These are phyloP conservation scores for Yamagishiella unicocca DNA, from an alignment of 139 green algal genomes.

Conservation along the genomic window DNA sequence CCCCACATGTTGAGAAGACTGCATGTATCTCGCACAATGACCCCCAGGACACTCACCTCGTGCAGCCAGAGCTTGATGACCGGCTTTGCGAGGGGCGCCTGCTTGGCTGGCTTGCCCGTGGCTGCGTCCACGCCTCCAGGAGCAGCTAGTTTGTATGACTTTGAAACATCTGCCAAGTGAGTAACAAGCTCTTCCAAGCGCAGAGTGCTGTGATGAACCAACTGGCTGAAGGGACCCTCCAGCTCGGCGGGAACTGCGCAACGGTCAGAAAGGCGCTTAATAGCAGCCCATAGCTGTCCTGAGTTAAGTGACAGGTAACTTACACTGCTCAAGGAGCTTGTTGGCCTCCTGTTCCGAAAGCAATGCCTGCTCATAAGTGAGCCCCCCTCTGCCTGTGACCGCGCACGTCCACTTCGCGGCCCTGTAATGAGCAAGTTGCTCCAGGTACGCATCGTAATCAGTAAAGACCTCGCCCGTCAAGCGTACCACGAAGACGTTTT, in stretches of 20 bases:
- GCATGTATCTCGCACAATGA: too few species aligned
- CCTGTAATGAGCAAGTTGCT: slow-evolving; percentile 64
- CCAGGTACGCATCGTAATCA: slow-evolving; percentile 72
- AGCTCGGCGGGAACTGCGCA: slow-evolving; percentile 66
- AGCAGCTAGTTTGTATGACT: neutral
- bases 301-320: neutral
- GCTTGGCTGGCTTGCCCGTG: slow-evolving; percentile 14
- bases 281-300: neutral
- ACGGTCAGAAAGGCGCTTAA: neutral
- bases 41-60: too few species aligned
- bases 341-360: slow-evolving; percentile 7
- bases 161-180: neutral
- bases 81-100: neutral
- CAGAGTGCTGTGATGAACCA: slow-evolving; percentile 70
- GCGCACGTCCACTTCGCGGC: slow-evolving; percentile 73
- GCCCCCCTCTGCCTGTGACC: slow-evolving; percentile 58
- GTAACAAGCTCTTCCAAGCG: slow-evolving; percentile 60
- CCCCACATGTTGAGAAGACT: too few species aligned
- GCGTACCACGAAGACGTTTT: slow-evolving; percentile 69
- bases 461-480: slow-evolving; percentile 77
- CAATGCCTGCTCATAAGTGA: slow-evolving; percentile 85
- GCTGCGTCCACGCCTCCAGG: neutral
- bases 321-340: slow-evolving; percentile 5
- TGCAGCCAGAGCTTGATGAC: slow-evolving; percentile 40
- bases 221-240: slow-evolving; percentile 50